Evolutionary conservation across 2,329 filamentous ascomycete genomes (phyloP).

Genomic region (Venturia carpophila): DNA sequence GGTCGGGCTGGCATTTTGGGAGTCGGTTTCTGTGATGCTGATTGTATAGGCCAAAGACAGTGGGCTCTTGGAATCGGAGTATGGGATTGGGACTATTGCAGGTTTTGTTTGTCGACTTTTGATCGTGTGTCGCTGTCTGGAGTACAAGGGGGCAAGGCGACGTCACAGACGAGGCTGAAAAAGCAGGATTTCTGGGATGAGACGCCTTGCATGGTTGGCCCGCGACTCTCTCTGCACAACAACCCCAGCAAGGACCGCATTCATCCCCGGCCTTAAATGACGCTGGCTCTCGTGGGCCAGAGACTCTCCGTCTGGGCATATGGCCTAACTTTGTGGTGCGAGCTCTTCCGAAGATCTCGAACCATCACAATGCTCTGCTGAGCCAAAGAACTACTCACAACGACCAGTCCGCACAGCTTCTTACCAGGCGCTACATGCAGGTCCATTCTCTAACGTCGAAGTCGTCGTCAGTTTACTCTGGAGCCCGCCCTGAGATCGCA

Average conservation of each 20-base stretch:
- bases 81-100: neutral
- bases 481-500: neutral
- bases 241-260: neutral
- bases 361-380: neutral
- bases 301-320: no score
- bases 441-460: neutral
- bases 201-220: neutral
- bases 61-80: no score
- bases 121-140: constrained; percentile 2
- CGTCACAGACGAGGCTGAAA: constrained; percentile 13
- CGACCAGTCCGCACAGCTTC: neutral
- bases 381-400: neutral
- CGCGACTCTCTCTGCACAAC: neutral
- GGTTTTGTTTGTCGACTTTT: neutral
- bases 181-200: constrained; percentile 7
- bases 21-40: neutral
- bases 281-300: neutral
- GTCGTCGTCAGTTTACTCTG: neutral
- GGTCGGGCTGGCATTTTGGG: neutral
- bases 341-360: neutral
- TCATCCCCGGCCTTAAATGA: neutral
- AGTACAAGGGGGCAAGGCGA: constrained; percentile 1
- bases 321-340: neutral
- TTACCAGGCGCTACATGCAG: neutral
- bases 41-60: neutral